Evolutionary conservation across 192 early-diverging fungal genomes (phyloP), one percentile per base, ranked within the genome.

Genomic region (Phycomyces nitens): DNA sequence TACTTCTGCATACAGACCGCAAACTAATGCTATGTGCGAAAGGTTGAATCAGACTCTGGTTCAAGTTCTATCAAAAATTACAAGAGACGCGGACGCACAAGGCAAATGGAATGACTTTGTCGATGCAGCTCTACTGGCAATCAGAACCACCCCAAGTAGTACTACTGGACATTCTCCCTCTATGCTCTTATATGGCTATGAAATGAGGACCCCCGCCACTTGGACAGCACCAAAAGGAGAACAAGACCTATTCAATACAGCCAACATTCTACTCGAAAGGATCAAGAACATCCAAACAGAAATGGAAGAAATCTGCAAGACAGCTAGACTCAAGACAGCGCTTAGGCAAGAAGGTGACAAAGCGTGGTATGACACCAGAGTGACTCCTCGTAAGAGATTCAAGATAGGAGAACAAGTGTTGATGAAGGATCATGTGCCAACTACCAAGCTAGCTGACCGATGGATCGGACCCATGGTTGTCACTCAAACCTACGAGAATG

Each of bases 1-100:
- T 7, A 72, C 64, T 3, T 50, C 63, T 12, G 58, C 63, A 0
- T 66, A 43, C 22, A 21, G 53, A 22, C 70, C 64, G 0, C 70
- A 72, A 60, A 40, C 54, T 7, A 72, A 72, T 57, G 64, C 43
- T 0, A 26, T 49, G 21, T 41, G 41, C 5, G 53, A 72, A 60
- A 15, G 70, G 14, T 57, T 61, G 54, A 65, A 66, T 39, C 61
- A n/a, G n/a, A n/a, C n/a, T n/a, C n/a, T n/a, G n/a, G n/a, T n/a
- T n/a, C n/a, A n/a, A n/a, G n/a, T n/a, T 56, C 2, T 76, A 0
- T 51, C 66, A 18, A 70, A 70, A 43, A 0, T 70, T 2, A 16
- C 18, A 14, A n/a, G n/a, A 7, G 29, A 64, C 23, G 40, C 51
- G 15, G 16, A 26, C 7, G n/a, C n/a, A n/a, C 27, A 42, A 0